Evolutionary conservation across 768 basidiomycete genomes (phyloP), one percentile per base, ranked within the genome.

Genomic region (Naganishia vishniacii): DNA sequence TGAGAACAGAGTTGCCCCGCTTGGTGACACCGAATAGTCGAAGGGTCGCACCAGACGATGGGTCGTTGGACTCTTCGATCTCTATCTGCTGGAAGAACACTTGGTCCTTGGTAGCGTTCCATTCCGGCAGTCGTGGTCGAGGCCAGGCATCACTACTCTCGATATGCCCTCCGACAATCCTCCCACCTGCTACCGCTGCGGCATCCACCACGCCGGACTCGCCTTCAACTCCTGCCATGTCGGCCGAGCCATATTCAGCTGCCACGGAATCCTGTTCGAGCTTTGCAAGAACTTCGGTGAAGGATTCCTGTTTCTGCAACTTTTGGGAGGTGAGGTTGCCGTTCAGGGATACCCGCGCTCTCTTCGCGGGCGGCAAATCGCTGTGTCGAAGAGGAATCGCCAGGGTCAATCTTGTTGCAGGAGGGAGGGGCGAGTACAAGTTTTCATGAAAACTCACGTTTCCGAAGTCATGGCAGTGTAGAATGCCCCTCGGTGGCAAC

Each of bases 1-100:
- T 87, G 16, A 97, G 82, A 1, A 98, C 88, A 62, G 93, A 97
- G 74, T 98, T 84, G 0, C 94, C 94, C 1, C 80, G 81, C 88
- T 92, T 81, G 1, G 91, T 97, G 8, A 97, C 88, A 40, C 95
- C 95, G 75, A 86, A 98, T 81, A 97, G 85, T 53, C 91, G 82
- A 29, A 82, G 67, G 15, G 72, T 71, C 0, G 80, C 78, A 16
- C 85, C 70, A 32, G 83, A 82, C 4, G 78, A 78, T 13, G 85
- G 79, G 26, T 81, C 81, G 9, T 81, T 75, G 48, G 83, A 82
- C 62, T 86, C 83, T 68, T 94, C 91, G 8, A 98, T 82, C 68
- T 98, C 95, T 64, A 94, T 93, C 77, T 98, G 95, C 75, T 99
- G 95, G 71, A 98, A 98, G 18, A 88, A 91, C 9, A 65, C 31